A percentile compares a stretch with the other conserved stretches of the same genome.
These are phyloP conservation scores for Pharnaceum exiguum DNA, from an alignment of 148 eudicot species.

Conservation along the genomic window DNA sequence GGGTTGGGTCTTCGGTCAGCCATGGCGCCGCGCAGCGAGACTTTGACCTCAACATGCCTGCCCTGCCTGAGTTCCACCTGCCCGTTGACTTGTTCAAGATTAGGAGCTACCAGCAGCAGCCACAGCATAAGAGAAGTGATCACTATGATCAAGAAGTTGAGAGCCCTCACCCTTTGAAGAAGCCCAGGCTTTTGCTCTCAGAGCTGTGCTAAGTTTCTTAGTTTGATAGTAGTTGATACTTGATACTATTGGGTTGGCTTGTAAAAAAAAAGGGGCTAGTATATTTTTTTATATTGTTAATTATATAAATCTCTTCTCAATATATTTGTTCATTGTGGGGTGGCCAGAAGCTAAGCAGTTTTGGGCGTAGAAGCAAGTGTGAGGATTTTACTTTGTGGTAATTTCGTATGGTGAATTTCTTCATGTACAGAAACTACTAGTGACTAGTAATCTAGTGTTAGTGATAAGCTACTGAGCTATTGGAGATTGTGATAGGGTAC, in stretches of 20 bases:
- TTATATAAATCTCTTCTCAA: too few relatives aligned
- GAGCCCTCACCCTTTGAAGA: constrained; percentile 90
- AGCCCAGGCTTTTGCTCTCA: constrained; percentile 34
- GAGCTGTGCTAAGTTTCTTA: not conserved
- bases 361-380: too few relatives aligned
- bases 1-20: constrained; percentile 67
- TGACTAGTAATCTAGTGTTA: not conserved
- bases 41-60: constrained; percentile 84
- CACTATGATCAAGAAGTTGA: constrained; percentile 68
- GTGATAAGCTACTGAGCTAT: not conserved
- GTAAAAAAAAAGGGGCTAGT: too few relatives aligned
- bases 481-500: not conserved
- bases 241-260: not conserved
- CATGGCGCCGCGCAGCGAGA: constrained; percentile 30
- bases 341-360: too few relatives aligned
- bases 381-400: too few relatives aligned
- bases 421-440: not conserved
- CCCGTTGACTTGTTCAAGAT: constrained; percentile 28
- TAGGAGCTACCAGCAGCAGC: not conserved
- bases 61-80: constrained; percentile 60
- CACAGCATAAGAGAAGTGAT: constrained; percentile 7
- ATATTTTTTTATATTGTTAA: too few relatives aligned
- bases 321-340: too few relatives aligned
- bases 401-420: too few relatives aligned
- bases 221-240: too few relatives aligned